These are phyloP conservation scores for Prunus yedoensis DNA, from an alignment of 331 rosid species.

Conservation along the genomic window DNA sequence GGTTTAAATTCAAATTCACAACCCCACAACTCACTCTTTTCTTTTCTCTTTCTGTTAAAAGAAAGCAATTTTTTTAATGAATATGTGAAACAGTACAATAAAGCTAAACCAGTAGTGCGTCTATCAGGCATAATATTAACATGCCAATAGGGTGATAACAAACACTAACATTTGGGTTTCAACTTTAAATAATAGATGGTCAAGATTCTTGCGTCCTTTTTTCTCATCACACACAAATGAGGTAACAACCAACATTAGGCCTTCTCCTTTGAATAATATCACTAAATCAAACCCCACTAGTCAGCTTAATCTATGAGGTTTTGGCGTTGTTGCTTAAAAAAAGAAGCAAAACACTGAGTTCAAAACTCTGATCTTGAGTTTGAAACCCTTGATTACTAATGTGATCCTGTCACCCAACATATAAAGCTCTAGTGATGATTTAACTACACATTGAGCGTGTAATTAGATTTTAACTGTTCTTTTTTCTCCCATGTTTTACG, in stretches of 20 bases:
- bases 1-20: constrained; percentile 1
- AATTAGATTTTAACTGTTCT: neutral
- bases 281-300: neutral
- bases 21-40: neutral
- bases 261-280: neutral
- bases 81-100: neutral
- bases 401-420: neutral
- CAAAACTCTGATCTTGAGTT: neutral
- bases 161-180: neutral
- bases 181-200: neutral
- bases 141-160: neutral
- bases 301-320: neutral
- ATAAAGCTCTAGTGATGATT: neutral
- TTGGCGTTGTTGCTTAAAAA: neutral
- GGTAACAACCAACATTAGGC: neutral
- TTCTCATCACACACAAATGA: neutral
- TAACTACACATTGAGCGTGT: neutral
- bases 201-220: neutral
- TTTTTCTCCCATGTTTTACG: constrained; percentile 1
- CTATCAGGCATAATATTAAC: neutral
- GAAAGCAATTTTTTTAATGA: neutral
- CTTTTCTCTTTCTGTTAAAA: neutral
- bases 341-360: neutral
- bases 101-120: neutral
- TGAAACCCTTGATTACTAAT: neutral